A percentile compares a stretch with the other conserved stretches of the same genome.
phyloP scores from a whole-genome alignment of 2,329 filamentous ascomycete genomes.

The Alternaria longipes region DNA sequence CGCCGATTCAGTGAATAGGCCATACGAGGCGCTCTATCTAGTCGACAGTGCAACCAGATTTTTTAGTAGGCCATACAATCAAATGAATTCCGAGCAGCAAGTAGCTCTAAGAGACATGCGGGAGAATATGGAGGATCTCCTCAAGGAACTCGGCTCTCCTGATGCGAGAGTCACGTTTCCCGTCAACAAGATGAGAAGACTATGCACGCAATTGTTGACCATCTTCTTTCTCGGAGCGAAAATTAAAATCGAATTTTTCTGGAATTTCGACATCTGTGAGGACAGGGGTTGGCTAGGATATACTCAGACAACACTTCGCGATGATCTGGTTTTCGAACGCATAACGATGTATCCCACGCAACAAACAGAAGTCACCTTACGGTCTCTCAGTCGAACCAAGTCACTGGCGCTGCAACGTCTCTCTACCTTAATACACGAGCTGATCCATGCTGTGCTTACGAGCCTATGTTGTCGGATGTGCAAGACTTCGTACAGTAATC shows the following conservation, averaged over 20 bases:
- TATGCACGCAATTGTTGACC: background rate
- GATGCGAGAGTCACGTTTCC: background rate
- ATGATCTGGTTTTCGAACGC: background rate
- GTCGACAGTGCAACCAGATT: background rate
- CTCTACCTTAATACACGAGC: background rate
- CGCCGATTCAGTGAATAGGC: rapidly evolving
- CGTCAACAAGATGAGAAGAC: background rate
- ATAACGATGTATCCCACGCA: background rate
- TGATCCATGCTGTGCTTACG: background rate
- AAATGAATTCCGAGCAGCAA: background rate
- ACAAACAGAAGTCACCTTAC: rapidly evolving
- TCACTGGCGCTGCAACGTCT: background rate
- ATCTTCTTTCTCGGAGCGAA: background rate
- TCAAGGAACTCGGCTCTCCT: background rate
- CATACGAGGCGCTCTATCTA: background rate
- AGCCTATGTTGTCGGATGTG: background rate
- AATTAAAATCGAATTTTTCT: background rate
- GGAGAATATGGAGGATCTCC: rapidly evolving
- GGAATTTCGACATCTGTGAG: background rate
- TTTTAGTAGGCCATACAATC: background rate
- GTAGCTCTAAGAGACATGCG: background rate
- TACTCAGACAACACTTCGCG: background rate
- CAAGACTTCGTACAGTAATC: background rate
- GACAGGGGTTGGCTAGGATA: background rate
- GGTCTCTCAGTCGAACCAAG: rapidly evolving